phyloP scores from a whole-genome alignment of 2,329 filamentous ascomycete species.

The Alternaria burnsii region DNA sequence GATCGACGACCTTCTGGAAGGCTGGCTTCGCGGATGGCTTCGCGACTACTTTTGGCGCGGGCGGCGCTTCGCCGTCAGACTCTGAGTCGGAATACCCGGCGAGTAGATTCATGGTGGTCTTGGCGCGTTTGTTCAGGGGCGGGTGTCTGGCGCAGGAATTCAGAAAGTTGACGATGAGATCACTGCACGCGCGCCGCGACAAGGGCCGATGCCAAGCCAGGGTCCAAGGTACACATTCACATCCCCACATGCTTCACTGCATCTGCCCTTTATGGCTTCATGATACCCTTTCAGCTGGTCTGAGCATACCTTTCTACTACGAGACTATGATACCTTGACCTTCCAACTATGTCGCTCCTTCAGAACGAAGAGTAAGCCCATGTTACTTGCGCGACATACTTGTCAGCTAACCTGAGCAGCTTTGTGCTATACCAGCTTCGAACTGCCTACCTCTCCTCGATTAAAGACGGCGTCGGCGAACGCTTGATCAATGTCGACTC shows the following conservation, averaged over 20 bases:
- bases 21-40: conserved; percentile 62
- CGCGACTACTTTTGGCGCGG: conserved; percentile 52
- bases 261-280: conserved; percentile 16
- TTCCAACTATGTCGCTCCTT: conserved; percentile 52
- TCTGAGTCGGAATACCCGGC: conserved; percentile 85
- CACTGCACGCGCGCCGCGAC: conserved; percentile 15
- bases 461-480: conserved; percentile 85
- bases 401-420: conserved; percentile 55
- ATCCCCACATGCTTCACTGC: conserved; percentile 15
- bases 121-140: conserved; percentile 3
- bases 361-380: conserved; percentile 55
- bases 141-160: neutral
- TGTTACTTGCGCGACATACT: conserved; percentile 8
- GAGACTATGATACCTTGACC: conserved; percentile 28
- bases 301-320: conserved; percentile 27
- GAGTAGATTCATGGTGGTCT: conserved; percentile 68
- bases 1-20: conserved; percentile 83
- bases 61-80: conserved; percentile 67
- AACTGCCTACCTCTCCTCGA: conserved; percentile 79
- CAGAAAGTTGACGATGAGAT: conserved; percentile 24
- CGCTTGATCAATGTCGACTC: conserved; percentile 84
- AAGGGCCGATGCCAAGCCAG: conserved; percentile 32
- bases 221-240: conserved; percentile 25
- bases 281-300: conserved; percentile 45
- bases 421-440: conserved; percentile 85